Evolutionary conservation across 1,284 basidiomycete genomes (phyloP).

Genomic region (Ustanciosporium gigantosporum): DNA sequence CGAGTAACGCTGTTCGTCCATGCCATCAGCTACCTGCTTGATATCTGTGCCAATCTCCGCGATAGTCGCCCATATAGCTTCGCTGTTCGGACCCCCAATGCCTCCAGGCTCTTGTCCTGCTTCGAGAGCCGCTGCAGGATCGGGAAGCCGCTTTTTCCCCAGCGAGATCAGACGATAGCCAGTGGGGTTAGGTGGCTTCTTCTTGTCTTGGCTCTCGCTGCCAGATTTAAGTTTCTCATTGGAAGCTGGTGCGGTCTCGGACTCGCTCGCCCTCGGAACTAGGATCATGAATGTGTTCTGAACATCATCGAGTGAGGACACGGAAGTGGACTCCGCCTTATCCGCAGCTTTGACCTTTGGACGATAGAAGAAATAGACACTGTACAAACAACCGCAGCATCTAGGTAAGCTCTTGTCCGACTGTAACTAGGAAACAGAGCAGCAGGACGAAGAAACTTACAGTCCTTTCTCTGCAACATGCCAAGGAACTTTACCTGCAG

Average conservation of each 20-base stretch:
- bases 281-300: slow-evolving; percentile 42
- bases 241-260: slow-evolving; percentile 19
- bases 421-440: neutral
- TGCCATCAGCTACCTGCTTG: slow-evolving; percentile 7
- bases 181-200: slow-evolving; percentile 25
- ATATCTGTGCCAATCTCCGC: slow-evolving; percentile 36
- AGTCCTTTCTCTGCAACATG: slow-evolving; percentile 26
- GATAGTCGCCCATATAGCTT: slow-evolving; percentile 46
- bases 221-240: neutral
- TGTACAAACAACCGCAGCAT: slow-evolving; percentile 1
- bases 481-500: slow-evolving; percentile 6
- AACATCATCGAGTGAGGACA: slow-evolving; percentile 33
- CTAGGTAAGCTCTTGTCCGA: neutral
- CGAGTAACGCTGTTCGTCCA: slow-evolving; percentile 36
- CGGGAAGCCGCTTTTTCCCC: slow-evolving; percentile 46
- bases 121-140: slow-evolving; percentile 35
- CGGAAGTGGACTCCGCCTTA: slow-evolving; percentile 18
- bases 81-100: slow-evolving; percentile 40
- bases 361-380: slow-evolving; percentile 46
- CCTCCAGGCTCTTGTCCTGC: slow-evolving; percentile 37
- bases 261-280: slow-evolving; percentile 32
- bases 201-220: slow-evolving; percentile 20
- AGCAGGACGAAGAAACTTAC: too few species aligned
- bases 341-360: slow-evolving; percentile 39
- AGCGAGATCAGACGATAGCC: slow-evolving; percentile 40